Evolutionary conservation across 495 filamentous ascomycete species (phyloP).

Genomic region (Daldinia grandis): DNA sequence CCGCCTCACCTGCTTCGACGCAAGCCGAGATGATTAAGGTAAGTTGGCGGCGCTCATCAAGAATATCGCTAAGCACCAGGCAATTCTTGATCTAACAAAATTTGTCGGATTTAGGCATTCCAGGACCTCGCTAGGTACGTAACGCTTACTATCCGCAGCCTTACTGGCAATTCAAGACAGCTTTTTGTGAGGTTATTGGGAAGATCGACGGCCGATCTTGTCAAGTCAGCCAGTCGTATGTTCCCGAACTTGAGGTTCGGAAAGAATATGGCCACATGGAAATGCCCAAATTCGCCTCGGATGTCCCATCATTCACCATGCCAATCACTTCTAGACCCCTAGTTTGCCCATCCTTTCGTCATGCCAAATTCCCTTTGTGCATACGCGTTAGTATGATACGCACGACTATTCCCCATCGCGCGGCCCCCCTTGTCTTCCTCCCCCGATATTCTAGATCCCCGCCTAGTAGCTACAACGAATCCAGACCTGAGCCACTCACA

Average conservation of each 20-base stretch:
- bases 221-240: constrained; percentile 17
- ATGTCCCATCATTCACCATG: constrained; percentile 36
- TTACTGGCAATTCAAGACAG: neutral
- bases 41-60: constrained; percentile 22
- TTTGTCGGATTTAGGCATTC: constrained; percentile 51
- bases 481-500: constrained; percentile 20
- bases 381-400: constrained; percentile 23
- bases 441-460: constrained; percentile 33
- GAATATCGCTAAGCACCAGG: neutral
- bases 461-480: constrained; percentile 26
- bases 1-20: constrained; percentile 18
- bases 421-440: constrained; percentile 19
- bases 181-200: constrained; percentile 13
- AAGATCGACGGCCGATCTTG: constrained; percentile 32
- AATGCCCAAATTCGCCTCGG: constrained; percentile 23
- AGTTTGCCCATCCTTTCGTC: constrained; percentile 31
- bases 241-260: constrained; percentile 24
- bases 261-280: constrained; percentile 31
- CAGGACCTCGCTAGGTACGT: constrained; percentile 59
- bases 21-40: constrained; percentile 46
- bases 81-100: constrained; percentile 27
- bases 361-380: constrained; percentile 37
- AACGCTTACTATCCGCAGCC: constrained; percentile 11
- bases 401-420: constrained; percentile 21
- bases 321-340: constrained; percentile 23